Evolutionary conservation across 192 early-diverging fungal genomes (phyloP).

Genomic region (Glomus cerebriforme): DNA sequence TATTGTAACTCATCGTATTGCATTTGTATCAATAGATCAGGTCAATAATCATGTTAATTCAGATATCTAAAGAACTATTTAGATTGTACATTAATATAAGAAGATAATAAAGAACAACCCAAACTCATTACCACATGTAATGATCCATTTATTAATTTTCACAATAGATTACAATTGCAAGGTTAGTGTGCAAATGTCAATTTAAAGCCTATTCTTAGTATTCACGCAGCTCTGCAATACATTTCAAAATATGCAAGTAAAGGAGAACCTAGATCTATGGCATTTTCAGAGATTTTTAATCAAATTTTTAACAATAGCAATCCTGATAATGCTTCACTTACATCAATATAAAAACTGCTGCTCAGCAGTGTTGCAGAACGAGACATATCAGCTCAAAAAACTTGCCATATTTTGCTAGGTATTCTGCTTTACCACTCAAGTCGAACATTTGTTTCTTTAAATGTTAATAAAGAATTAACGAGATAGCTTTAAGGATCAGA

Average conservation of each 20-base stretch:
- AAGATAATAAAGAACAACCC: neutral
- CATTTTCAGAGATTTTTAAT: neutral
- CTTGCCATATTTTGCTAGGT: neutral
- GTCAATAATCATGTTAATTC: neutral
- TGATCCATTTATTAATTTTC: constrained; percentile 3
- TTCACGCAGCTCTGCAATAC: neutral
- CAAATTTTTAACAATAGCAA: neutral
- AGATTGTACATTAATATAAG: too few relatives aligned
- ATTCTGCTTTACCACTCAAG: too few relatives aligned
- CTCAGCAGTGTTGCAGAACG: too few relatives aligned
- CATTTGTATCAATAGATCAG: too few relatives aligned
- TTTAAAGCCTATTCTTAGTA: neutral
- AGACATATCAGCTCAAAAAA: too few relatives aligned
- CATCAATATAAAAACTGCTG: too few relatives aligned
- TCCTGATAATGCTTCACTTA: neutral
- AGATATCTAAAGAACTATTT: neutral
- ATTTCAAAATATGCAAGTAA: too few relatives aligned
- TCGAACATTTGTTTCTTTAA: too few relatives aligned
- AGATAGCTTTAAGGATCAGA: neutral
- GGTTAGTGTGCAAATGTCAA: neutral
- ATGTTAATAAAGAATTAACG: neutral
- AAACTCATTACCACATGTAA: neutral
- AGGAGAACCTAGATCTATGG: neutral
- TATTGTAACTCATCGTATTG: too few relatives aligned
- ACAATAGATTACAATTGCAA: neutral